Base-by-base conservation (phyloP, 129 eudicot species). In the Flaveria trinervia region DNA sequence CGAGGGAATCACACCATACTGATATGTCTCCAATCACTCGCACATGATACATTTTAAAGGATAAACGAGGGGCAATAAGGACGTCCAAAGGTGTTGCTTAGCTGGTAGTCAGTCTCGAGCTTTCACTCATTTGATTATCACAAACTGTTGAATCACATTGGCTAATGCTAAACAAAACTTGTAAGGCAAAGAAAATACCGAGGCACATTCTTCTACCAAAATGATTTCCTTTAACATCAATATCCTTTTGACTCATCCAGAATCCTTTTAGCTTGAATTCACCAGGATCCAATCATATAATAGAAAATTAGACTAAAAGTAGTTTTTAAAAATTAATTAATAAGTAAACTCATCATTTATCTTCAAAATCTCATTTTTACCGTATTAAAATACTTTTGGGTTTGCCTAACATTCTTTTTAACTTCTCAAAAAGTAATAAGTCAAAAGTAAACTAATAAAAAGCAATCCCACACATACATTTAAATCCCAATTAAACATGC, bases 201-300 rank as follows among this genome's bases (percentile, higher is more conserved):
- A 62, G 85, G 15, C 85, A 81, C 73, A 81, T 75, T 50, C 85
- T 75, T 75, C 85, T 68, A 7, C 85, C 81, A 23, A 60, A 81
- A 60, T 75, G 64, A 7, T 75, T 64, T 2, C 85, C 85, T 46
- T 61, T 81, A 17, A 75, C 23, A 46, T 68, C 77, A 55, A 71
- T 44, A 41, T 72, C 75, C 28, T 64, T 77, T 17, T 77, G 18
- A 46, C 71, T 71, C 7, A 56, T 74, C 82, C 81, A 75, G 65
- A 85, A 81, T 62, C 89, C 71, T 61, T 71, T 82, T 0, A 78
- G 85, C 14, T 14, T 57, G 46, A 82, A 82, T 70, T 71, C 79
- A 1, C 50, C 0, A 0, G 77, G 89, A 78, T 64, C 77, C 73
- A 65, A 30, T 77, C 73, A 85, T 46, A 26, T 26, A 26, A 26